A percentile compares a stretch with the other conserved stretches of the same genome.
Conservation (phyloP, 2,329 filamentous ascomycete genomes). For the Penicillium olsonii region DNA sequence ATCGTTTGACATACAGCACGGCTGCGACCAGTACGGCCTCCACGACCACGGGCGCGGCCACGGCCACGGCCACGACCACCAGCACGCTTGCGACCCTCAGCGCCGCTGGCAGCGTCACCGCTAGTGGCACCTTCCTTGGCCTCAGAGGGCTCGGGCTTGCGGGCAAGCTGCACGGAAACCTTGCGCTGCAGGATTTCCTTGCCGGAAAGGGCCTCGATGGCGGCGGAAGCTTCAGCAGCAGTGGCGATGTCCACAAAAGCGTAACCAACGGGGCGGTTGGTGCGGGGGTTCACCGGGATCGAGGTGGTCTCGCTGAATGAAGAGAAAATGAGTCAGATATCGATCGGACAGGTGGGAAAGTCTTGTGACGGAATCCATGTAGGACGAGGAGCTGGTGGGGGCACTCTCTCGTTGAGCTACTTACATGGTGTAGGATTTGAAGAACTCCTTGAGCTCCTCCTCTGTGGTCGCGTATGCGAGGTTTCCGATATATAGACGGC, state of each 20-base stretch:
- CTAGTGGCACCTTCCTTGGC: conserved; percentile 75
- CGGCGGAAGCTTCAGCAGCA: conserved; percentile 89
- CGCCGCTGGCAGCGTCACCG: conserved; percentile 71
- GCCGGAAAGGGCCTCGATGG: conserved; percentile 92
- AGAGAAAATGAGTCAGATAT: conserved; percentile 37
- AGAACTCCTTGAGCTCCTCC: conserved; percentile 99
- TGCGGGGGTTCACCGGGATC: conserved; percentile 99
- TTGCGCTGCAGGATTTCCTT: conserved; percentile 98
- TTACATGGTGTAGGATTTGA: conserved; percentile 99
- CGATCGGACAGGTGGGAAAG: neutral
- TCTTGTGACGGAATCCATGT: neutral
- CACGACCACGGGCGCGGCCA: conserved; percentile 65
- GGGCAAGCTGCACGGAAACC: conserved; percentile 97
- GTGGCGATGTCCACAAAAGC: conserved; percentile 98
- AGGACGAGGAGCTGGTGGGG: neutral
- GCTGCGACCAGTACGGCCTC: conserved; percentile 69
- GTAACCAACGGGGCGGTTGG: conserved; percentile 96
- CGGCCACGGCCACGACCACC: conserved; percentile 65
- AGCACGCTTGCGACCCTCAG: conserved; percentile 62
- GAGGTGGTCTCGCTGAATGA: conserved; percentile 86
- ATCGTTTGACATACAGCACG: conserved; percentile 52
- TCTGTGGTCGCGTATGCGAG: conserved; percentile 99
- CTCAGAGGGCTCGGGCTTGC: conserved; percentile 86
- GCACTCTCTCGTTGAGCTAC: conserved; percentile 44
- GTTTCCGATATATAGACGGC: conserved; percentile 99